Conservation (phyloP, 352 stramenopile genomes). For the Pythium insidiosum region DNA sequence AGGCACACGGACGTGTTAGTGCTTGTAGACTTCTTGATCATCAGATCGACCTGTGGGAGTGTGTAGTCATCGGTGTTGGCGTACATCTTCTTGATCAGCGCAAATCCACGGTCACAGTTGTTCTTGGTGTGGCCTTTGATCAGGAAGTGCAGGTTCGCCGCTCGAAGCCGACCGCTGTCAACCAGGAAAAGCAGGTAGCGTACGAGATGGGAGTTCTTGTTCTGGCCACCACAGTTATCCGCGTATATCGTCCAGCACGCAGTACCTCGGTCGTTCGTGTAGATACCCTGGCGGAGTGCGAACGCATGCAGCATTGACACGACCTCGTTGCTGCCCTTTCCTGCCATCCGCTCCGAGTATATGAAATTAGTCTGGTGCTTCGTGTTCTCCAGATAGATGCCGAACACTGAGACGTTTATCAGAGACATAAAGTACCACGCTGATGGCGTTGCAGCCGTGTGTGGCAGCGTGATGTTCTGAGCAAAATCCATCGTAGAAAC, state of each 20-base stretch:
- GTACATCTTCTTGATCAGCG: background rate
- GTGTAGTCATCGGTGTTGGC: background rate
- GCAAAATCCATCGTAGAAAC: slow-evolving; percentile 1
- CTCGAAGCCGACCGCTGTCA: background rate
- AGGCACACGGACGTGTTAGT: no score
- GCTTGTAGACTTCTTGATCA: no score
- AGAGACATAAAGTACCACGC: slow-evolving; percentile 1
- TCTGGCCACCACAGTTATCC: slow-evolving; percentile 1
- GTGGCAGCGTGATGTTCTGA: background rate
- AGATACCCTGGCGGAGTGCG: background rate
- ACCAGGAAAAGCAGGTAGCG: background rate
- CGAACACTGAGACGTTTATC: background rate
- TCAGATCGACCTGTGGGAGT: no score
- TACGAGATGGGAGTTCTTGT: background rate
- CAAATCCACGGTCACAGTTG: no score
- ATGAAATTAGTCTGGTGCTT: background rate
- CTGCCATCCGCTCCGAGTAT: background rate
- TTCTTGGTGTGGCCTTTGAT: slow-evolving; percentile 1
- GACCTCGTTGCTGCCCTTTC: background rate
- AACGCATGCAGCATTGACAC: background rate
- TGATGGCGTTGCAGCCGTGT: background rate
- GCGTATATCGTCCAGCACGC: background rate
- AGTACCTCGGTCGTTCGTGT: background rate
- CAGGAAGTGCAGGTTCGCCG: background rate
- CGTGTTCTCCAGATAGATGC: slow-evolving; percentile 1